Base-by-base conservation (phyloP, 2,329 filamentous ascomycete genomes). In the Teratosphaeria viscida region DNA sequence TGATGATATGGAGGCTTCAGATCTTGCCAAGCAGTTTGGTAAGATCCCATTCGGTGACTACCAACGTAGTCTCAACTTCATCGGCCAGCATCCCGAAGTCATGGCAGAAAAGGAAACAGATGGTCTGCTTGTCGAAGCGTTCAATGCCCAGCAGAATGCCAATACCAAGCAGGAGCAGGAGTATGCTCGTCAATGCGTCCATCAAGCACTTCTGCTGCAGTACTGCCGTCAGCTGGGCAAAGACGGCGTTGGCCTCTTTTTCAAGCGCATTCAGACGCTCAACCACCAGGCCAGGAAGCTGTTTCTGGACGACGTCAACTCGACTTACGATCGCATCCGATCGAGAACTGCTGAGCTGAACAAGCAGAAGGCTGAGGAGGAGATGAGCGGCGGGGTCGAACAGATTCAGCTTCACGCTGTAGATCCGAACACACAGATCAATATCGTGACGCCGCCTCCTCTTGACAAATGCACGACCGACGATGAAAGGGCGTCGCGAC, bases 361-460 rank as follows among this genome's bases (percentile, higher is more conserved):
- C 49, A 83, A 82, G 63, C 80, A 87, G 66, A 75, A 79, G n/a
- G 67, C 79, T 52, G 80, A 78, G 16, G 67, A 80, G 53, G 79
- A 77, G 5, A 79, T 78, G 23, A 78, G 78, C 7, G 83, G 81
- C 27, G 90, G 87, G 23, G 88, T 95, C 10, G 94, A 99, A 77
- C 92, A 96, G 75, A 99, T 99, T 66, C 95, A 99, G 75, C 82
- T 99, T 54, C 94, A 99, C 72, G 92, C 94, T 14, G 92, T 99
- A 77, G 58, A 87, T 95, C 47, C 69, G 11, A 91, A 96, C 73
- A 92, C 92, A 0, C 88, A 88, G 55, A 96, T 92, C 2, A 87
- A 89, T 62, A 96, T 99, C 73, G 89, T 89, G 71, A 96, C 97
- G 74, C 83, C 80, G 52, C 86, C 96, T 16, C 92, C 94, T 12